Percentiles rank a stretch among this genome's conserved stretches.
Evolutionary conservation across 257 asterid species (phyloP).

Genomic region (Solanum etuberosum): DNA sequence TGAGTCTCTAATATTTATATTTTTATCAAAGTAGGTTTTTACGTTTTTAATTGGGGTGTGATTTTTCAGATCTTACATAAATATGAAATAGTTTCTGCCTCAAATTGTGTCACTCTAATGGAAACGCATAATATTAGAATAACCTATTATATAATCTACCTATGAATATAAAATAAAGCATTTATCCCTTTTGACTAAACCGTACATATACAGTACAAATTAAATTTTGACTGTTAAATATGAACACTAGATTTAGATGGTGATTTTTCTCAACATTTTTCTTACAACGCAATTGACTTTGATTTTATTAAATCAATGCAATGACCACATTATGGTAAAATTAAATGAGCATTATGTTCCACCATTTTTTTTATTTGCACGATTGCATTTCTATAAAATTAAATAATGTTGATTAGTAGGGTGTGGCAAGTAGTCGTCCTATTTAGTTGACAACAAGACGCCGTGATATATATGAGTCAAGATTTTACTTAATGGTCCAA

Average conservation of each 20-base stretch:
- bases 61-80: background rate
- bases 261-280: background rate
- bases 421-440: background rate
- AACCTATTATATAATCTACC: background rate
- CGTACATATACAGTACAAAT: background rate
- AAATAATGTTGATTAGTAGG: background rate
- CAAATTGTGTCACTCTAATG: background rate
- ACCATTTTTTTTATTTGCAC: background rate
- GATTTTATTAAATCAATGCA: background rate
- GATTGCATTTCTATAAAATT: background rate
- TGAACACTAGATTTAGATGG: background rate
- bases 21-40: too few species aligned
- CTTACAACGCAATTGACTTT: background rate
- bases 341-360: background rate
- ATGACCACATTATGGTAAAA: background rate
- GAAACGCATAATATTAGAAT: background rate
- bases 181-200: background rate
- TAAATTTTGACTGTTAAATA: background rate
- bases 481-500: background rate
- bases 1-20: background rate
- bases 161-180: background rate
- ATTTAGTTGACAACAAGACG: background rate
- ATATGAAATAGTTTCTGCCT: background rate
- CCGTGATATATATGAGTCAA: background rate
- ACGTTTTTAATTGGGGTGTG: rapidly evolving